Percentiles rank a stretch among this genome's conserved stretches.
Evolutionary conservation across 163 green algal species (phyloP).

Genomic region (Chlamydomonas reinhardtii): DNA sequence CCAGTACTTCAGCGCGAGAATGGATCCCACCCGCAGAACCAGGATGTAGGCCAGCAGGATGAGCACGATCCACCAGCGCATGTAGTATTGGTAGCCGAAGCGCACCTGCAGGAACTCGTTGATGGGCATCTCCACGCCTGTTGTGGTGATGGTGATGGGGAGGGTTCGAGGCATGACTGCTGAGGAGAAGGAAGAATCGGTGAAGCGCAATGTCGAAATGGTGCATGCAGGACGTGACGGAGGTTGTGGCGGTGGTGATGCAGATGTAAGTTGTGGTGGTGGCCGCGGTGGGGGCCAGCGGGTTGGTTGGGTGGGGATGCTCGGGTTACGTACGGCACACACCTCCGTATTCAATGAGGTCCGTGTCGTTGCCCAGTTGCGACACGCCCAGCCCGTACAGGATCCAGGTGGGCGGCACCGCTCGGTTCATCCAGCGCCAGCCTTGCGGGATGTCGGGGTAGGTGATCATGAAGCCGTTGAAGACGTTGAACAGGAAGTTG

Average conservation of each 20-base stretch:
- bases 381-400: conserved; percentile 70
- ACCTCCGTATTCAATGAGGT: conserved; percentile 37
- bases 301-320: no score
- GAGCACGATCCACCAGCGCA: conserved; percentile 62
- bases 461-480: conserved; percentile 75
- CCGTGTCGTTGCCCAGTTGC: conserved; percentile 59
- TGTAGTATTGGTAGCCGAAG: conserved; percentile 69
- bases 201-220: no score
- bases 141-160: not conserved
- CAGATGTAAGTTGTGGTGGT: no score
- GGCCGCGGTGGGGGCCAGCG: no score
- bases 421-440: conserved; percentile 77
- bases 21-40: conserved; percentile 58
- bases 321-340: no score
- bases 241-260: no score
- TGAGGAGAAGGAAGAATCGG: not conserved
- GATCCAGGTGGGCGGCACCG: conserved; percentile 73
- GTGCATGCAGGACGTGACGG: no score
- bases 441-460: conserved; percentile 62
- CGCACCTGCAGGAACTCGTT: conserved; percentile 36
- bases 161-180: not conserved
- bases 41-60: conserved; percentile 65
- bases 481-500: conserved; percentile 69
- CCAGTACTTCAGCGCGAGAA: conserved; percentile 65
- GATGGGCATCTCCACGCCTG: conserved; percentile 3